Conservation (phyloP, 164 flowering plant species). For the Hamamelis virginiana region DNA sequence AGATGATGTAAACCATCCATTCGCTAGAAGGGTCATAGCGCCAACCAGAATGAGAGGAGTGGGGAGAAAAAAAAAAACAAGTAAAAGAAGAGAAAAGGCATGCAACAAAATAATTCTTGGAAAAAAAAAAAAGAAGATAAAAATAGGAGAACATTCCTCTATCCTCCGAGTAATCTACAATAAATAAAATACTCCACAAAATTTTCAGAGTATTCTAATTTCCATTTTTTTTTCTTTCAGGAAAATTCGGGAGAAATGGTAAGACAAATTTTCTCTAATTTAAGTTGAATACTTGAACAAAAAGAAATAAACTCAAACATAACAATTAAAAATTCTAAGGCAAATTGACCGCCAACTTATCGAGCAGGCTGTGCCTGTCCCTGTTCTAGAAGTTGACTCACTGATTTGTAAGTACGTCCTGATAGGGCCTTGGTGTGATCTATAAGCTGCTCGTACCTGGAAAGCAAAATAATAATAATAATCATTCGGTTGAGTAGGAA, state of each 20-base stretch:
- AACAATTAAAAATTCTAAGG: not conserved
- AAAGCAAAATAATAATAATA: not conserved
- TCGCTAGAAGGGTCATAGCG: too few relatives aligned
- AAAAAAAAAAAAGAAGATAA: too few relatives aligned
- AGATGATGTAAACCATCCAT: too few relatives aligned
- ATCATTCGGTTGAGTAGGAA: not conserved
- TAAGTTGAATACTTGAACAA: not conserved
- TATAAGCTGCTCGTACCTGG: slow-evolving; percentile 90
- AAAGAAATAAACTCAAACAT: not conserved
- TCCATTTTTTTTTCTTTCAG: too few relatives aligned
- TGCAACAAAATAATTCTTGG: too few relatives aligned
- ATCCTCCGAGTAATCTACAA: too few relatives aligned
- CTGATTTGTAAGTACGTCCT: slow-evolving; percentile 74
- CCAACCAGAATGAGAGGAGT: too few relatives aligned
- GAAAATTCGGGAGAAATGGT: not conserved
- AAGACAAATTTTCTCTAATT: not conserved
- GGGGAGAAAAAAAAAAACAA: too few relatives aligned
- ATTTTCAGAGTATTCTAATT: too few relatives aligned
- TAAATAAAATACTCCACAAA: too few relatives aligned
- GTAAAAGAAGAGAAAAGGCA: too few relatives aligned
- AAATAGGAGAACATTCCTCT: too few relatives aligned
- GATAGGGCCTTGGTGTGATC: slow-evolving; percentile 83
- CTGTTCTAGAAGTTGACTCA: slow-evolving; percentile 69
- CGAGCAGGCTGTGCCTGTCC: slow-evolving; percentile 61
- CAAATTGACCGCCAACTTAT: slow-evolving; percentile 13